Base-by-base conservation (phyloP, 768 basidiomycete species). In the Astraeus odoratus region DNA sequence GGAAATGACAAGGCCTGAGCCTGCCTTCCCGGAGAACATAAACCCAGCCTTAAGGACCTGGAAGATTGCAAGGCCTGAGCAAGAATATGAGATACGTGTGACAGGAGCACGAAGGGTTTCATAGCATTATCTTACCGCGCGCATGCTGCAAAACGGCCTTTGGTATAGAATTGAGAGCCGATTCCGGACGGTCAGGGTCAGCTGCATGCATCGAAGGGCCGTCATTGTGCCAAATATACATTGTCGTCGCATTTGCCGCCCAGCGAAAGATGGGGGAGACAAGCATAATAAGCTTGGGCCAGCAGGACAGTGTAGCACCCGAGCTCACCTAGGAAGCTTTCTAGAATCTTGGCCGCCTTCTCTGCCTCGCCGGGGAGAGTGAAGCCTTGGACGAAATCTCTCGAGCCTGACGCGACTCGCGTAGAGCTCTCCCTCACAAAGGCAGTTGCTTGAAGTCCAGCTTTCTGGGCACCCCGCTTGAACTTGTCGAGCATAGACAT, bases 31-130 rank as follows among this genome's bases (percentile, higher is more conserved):
- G 9, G 87, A 90, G 74, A 95, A 94, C 43, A 94, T 80, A 70
- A 97, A 95, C 2, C 94, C 92, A 4, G 90, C 89, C 67, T 90
- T 88, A 63, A 96, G 69, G 12, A 96, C 90, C 56, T 91, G 87
- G 75, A 96, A 97, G 53, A 97, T 76, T 39, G 94, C 94, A 48
- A 97, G 82, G 42, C 93, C 92, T 94, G 52, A 31, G 26, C 39
- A 30, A 16, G 25, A 3, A n/a, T 1, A 18, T n/a, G n/a, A n/a
- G n/a, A n/a, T n/a, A n/a, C n/a, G n/a, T n/a, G n/a, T n/a, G n/a
- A n/a, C n/a, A n/a, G n/a, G n/a, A n/a, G n/a, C n/a, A n/a, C n/a
- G n/a, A n/a, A n/a, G n/a, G n/a, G n/a, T n/a, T n/a, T n/a, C n/a
- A n/a, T 15, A 39, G n/a, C 31, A 25, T 29, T 35, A 25, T 37